These are phyloP conservation scores for Metarhizium humberi DNA, from an alignment of 2,329 filamentous ascomycete species.

Conservation along the genomic window DNA sequence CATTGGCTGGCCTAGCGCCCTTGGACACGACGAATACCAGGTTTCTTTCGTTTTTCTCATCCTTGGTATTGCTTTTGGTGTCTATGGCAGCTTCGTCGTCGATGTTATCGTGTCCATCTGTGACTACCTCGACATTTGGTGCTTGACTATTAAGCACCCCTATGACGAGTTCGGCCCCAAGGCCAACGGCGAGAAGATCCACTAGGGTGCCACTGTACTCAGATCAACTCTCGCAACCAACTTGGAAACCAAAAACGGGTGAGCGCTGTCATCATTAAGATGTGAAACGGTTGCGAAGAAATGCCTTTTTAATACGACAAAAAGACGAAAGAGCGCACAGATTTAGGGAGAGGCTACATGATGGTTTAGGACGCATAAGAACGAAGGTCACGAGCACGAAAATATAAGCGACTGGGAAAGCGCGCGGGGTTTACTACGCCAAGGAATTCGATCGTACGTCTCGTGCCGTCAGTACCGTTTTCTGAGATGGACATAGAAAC, in stretches of 20 bases:
- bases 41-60: constrained; percentile 86
- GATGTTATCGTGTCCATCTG: constrained; percentile 97
- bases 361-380: neutral
- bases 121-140: constrained; percentile 98
- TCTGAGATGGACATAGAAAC: neutral
- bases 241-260: too few relatives aligned
- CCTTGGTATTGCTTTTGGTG: constrained; percentile 72
- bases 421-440: neutral
- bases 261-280: neutral
- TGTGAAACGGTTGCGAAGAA: neutral
- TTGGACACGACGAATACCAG: constrained; percentile 75
- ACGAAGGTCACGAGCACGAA: constrained; percentile 1
- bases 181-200: constrained; percentile 31
- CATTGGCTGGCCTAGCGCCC: constrained; percentile 66
- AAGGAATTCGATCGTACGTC: neutral
- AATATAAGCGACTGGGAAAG: neutral
- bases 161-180: constrained; percentile 33
- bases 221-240: neutral
- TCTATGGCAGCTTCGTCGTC: constrained; percentile 96
- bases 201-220: constrained; percentile 8
- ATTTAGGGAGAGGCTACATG: neutral
- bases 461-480: neutral
- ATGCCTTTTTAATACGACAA: neutral
- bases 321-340: neutral
- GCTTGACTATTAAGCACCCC: constrained; percentile 89